These are phyloP conservation scores for Ricinus communis DNA, from an alignment of 345 rosid species.

Conservation along the genomic window DNA sequence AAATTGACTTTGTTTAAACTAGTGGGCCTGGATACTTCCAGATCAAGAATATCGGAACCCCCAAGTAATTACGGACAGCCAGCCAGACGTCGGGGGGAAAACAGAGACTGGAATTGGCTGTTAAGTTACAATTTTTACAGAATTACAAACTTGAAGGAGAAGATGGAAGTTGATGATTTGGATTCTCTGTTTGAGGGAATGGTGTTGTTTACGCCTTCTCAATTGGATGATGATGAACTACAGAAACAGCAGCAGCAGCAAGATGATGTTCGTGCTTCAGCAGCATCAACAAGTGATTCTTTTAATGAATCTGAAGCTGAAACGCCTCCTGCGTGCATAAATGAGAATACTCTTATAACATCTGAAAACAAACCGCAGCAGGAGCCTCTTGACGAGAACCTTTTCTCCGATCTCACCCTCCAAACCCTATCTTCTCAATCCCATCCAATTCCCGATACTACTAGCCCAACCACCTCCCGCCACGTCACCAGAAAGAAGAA, in stretches of 20 bases:
- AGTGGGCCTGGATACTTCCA: too few species aligned
- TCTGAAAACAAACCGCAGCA: too few species aligned
- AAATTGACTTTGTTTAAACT: too few species aligned
- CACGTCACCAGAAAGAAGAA: conserved; percentile 77
- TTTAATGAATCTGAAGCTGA: too few species aligned
- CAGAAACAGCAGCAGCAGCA: not conserved
- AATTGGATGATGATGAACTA: conserved; percentile 19
- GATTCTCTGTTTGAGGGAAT: conserved; percentile 91
- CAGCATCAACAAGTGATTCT: not conserved
- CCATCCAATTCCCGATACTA: conserved; percentile 9
- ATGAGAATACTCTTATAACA: not conserved
- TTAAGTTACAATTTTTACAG: too few species aligned
- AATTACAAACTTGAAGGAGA: too few species aligned
- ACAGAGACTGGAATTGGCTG: too few species aligned
- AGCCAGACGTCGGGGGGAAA: too few species aligned
- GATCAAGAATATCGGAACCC: too few species aligned
- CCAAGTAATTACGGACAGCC: too few species aligned
- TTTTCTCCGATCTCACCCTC: conserved; percentile 70
- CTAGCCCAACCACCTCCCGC: conserved; percentile 24
- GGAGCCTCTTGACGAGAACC: conserved; percentile 74
- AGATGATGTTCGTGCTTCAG: not conserved
- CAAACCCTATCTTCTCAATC: conserved; percentile 13
- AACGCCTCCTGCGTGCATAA: not conserved
- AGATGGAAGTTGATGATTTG: conserved; percentile 45
- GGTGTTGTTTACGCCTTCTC: conserved; percentile 68